phyloP scores from a whole-genome alignment of 1,284 basidiomycete genomes.

The Rhodotorula sp. region DNA sequence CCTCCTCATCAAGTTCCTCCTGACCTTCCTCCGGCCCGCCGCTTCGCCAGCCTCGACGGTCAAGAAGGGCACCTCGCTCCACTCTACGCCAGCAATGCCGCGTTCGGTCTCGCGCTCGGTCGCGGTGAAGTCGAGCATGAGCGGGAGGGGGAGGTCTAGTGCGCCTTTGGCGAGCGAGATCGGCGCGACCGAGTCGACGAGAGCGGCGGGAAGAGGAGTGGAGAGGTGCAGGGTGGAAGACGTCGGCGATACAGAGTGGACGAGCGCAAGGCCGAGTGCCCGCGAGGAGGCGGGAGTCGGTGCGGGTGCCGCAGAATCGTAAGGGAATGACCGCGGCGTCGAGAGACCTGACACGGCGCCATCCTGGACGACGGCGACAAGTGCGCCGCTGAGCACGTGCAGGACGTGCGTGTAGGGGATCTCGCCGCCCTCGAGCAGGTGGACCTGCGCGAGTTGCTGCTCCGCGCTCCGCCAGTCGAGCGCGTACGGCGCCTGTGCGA shows the following conservation, averaged over 20 bases:
- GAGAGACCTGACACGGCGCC: not conserved
- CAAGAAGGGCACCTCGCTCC: slow-evolving; percentile 71
- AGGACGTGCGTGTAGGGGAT: slow-evolving; percentile 66
- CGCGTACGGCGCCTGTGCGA: slow-evolving; percentile 67
- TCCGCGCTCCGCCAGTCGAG: slow-evolving; percentile 59
- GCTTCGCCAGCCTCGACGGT: slow-evolving; percentile 64
- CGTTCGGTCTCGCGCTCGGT: slow-evolving; percentile 44
- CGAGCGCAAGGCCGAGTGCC: slow-evolving; percentile 69
- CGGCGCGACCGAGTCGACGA: slow-evolving; percentile 56
- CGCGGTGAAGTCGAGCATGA: slow-evolving; percentile 72
- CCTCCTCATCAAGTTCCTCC: slow-evolving; percentile 85
- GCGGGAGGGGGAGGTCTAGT: slow-evolving; percentile 82
- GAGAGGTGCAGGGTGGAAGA: slow-evolving; percentile 63
- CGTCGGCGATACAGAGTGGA: slow-evolving; percentile 58
- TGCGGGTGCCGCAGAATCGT: slow-evolving; percentile 12
- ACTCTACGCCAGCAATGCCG: slow-evolving; percentile 49
- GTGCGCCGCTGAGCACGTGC: slow-evolving; percentile 72
- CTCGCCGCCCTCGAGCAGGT: slow-evolving; percentile 65
- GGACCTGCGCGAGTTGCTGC: slow-evolving; percentile 56
- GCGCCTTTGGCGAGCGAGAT: slow-evolving; percentile 72
- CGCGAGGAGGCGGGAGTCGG: slow-evolving; percentile 17
- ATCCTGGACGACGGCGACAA: slow-evolving; percentile 70
- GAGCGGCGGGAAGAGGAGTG: slow-evolving; percentile 64
- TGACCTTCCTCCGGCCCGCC: slow-evolving; percentile 65
- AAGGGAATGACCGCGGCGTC: slow-evolving; percentile 44